phyloP scores from a whole-genome alignment of 1,139 yeast species.

The Nadsonia commutata region DNA sequence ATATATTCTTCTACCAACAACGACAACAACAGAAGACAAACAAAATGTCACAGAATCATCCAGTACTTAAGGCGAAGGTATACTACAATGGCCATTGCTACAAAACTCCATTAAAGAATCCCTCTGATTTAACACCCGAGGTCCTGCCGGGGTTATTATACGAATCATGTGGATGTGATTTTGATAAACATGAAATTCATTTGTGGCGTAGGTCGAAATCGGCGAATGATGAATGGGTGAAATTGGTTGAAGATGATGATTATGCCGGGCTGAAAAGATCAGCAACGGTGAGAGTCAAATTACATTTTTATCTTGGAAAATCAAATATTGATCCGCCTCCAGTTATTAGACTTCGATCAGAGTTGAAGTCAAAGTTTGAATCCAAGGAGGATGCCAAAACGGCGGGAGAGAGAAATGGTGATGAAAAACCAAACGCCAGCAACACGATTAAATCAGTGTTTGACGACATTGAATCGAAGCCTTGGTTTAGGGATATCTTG shows the following conservation, averaged over 20 bases:
- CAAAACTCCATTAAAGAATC: background rate
- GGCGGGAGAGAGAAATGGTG: conserved; percentile 2
- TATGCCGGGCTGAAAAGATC: background rate
- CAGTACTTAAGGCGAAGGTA: background rate
- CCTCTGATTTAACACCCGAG: background rate
- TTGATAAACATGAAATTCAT: no score
- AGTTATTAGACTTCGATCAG: conserved; percentile 1
- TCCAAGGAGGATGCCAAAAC: conserved; percentile 1
- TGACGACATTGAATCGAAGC: no score
- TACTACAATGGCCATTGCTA: background rate
- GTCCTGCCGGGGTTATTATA: background rate
- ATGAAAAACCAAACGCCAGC: conserved; percentile 2
- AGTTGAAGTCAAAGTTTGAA: background rate
- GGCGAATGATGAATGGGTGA: background rate
- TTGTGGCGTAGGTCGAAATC: background rate
- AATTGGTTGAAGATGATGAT: background rate
- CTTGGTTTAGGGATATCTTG: no score
- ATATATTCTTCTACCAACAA: no score
- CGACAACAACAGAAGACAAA: no score
- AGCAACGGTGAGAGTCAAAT: background rate
- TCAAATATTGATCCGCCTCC: conserved; percentile 2
- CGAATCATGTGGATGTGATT: no score
- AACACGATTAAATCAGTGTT: no score
- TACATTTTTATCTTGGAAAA: background rate
- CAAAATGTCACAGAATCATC: background rate